phyloP scores from a whole-genome alignment of 2,329 filamentous ascomycete species.

The Ophiocordyceps camponoti-leonardi region DNA sequence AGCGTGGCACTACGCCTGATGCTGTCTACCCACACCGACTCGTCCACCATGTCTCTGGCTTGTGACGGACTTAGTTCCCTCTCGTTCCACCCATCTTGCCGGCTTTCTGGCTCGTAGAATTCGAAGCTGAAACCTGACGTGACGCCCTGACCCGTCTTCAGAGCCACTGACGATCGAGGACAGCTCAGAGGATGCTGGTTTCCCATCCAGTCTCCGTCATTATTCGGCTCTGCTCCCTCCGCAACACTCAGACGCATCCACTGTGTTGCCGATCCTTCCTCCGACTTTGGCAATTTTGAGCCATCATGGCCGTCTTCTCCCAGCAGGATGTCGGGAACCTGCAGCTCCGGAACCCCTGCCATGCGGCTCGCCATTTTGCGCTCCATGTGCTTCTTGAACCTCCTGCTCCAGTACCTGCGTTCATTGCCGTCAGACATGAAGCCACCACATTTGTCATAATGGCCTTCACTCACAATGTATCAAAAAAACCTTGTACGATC shows the following conservation, averaged over 20 bases:
- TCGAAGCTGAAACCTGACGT: constrained; percentile 44
- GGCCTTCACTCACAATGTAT: constrained; percentile 49
- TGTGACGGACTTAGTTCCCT: constrained; percentile 59
- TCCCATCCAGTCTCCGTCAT: constrained; percentile 9
- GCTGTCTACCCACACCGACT: constrained; percentile 86
- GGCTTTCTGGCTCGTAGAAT: constrained; percentile 25
- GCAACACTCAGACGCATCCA: constrained; percentile 4
- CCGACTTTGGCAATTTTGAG: constrained; percentile 19
- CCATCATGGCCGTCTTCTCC: constrained; percentile 48
- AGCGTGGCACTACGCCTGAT: constrained; percentile 74
- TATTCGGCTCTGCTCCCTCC: constrained; percentile 2
- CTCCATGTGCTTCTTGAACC: constrained; percentile 61
- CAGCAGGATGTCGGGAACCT: constrained; percentile 78
- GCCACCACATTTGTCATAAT: background rate
- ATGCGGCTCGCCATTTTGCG: constrained; percentile 59
- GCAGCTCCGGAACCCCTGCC: constrained; percentile 60
- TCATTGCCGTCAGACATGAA: background rate
- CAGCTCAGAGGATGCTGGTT: constrained; percentile 33
- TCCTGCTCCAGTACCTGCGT: constrained; percentile 58
- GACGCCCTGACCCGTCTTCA: constrained; percentile 21
- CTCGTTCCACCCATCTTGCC: constrained; percentile 15
- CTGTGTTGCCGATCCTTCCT: constrained; percentile 2
- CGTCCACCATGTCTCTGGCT: constrained; percentile 71
- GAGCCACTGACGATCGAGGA: constrained; percentile 28
- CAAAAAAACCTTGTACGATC: constrained; percentile 86